These are phyloP conservation scores for Fusarium buharicum DNA, from an alignment of 2,329 filamentous ascomycete species.

Conservation along the genomic window DNA sequence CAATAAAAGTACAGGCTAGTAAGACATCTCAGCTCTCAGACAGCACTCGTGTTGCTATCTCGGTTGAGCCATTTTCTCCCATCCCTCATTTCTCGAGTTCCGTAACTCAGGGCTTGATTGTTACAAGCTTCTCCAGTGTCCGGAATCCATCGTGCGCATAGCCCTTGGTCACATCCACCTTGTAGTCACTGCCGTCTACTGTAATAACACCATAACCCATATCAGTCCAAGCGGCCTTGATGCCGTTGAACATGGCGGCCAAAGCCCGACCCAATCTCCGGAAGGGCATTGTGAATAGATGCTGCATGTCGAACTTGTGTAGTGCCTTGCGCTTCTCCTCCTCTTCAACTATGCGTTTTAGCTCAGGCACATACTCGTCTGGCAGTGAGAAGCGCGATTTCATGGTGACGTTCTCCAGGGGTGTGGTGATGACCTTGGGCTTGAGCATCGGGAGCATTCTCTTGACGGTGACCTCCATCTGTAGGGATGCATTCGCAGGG, in stretches of 20 bases:
- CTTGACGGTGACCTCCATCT: conserved; percentile 64
- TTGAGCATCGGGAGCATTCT: conserved; percentile 61
- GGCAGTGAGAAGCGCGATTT: conserved; percentile 54
- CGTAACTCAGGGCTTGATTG: conserved; percentile 36
- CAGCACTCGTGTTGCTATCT: not conserved
- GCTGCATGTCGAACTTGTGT: conserved; percentile 63
- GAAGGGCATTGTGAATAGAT: conserved; percentile 68
- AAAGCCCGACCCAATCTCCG: conserved; percentile 59
- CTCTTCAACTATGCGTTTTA: conserved; percentile 50
- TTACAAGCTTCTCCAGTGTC: conserved; percentile 66
- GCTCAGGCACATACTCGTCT: conserved; percentile 51
- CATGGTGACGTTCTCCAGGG: conserved; percentile 50
- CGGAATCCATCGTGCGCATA: conserved; percentile 69
- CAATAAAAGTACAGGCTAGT: conserved; percentile 39
- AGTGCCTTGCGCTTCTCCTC: conserved; percentile 52
- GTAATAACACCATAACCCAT: conserved; percentile 65
- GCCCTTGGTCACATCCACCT: conserved; percentile 66
- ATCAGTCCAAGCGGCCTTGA: conserved; percentile 63
- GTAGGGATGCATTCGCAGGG: conserved; percentile 46
- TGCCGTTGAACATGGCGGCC: conserved; percentile 55
- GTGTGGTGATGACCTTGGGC: conserved; percentile 55
- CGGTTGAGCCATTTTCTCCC: not conserved
- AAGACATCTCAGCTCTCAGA: not conserved
- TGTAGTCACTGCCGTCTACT: conserved; percentile 61
- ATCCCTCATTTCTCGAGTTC: conserved; percentile 1